A percentile compares a stretch with the other conserved stretches of the same genome.
Conservation (phyloP, 768 basidiomycete species). For the Lentinula detonsa region DNA sequence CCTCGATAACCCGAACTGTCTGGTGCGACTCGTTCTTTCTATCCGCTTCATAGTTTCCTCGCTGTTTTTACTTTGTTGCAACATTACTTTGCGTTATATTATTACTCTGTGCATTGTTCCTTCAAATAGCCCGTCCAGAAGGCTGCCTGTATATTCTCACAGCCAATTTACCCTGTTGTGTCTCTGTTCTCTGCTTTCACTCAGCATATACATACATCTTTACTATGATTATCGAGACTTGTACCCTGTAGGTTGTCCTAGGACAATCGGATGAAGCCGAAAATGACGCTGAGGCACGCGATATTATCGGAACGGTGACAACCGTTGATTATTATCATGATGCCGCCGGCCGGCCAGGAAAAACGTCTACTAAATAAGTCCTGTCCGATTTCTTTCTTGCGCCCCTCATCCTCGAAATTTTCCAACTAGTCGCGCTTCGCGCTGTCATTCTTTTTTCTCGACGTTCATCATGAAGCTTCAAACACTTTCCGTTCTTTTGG, state of each 20-base stretch:
- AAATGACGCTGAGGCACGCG: not conserved
- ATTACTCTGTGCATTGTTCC: constrained; percentile 10
- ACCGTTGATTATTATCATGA: not conserved
- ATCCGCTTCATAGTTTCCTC: not conserved
- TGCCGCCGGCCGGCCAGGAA: not conserved
- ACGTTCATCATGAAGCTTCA: constrained; percentile 37
- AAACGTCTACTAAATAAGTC: not conserved
- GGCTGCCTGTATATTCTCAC: constrained; percentile 20
- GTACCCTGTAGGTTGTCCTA: not conserved
- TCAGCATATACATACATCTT: constrained; percentile 24
- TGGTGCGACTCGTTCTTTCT: constrained; percentile 11
- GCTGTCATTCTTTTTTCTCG: constrained; percentile 15
- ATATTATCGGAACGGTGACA: not conserved
- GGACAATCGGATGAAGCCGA: too few relatives aligned
- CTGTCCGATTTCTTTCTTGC: not conserved
- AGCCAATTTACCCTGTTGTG: constrained; percentile 9
- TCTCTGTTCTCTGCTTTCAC: constrained; percentile 8
- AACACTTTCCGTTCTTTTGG: constrained; percentile 38
- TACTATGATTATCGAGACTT: constrained; percentile 14
- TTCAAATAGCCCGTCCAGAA: not conserved
- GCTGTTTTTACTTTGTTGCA: not conserved
- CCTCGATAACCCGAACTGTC: constrained; percentile 20
- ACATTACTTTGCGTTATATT: not conserved
- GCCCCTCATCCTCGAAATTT: constrained; percentile 1
- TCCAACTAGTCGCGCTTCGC: constrained; percentile 9